Base-by-base conservation (phyloP, 2,329 filamentous ascomycete genomes). In the Colletotrichum karsti region DNA sequence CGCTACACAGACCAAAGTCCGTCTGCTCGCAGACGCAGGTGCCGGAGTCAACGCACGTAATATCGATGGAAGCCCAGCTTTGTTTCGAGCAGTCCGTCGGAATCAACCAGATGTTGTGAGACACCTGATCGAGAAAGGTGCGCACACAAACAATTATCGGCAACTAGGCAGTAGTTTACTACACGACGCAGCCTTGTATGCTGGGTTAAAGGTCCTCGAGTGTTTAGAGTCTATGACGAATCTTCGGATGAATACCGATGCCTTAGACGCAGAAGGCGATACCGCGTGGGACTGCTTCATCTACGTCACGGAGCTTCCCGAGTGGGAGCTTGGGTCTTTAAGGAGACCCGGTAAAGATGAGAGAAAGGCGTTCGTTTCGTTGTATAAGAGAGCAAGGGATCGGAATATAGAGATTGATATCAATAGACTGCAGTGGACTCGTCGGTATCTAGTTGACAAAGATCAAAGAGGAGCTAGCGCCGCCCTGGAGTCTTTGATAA, bases 11-110 rank as follows among this genome's bases (percentile, higher is more conserved):
- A 22, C 4, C 6, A 46, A 22, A 22, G 7, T 62, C 2, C 48
- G 24, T 7, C n/a, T 66, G 3, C 58, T 66, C 4, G 3, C 63
- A 5, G 35, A 46, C 0, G 63, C 63, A 5, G 63, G 57, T 0
- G 8, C 48, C 6, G 24, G 48, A 1, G 37, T 66, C 2, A 57
- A 66, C 5, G 48, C 22, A 18, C 28, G 8, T 8, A 7, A 24
- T 3, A 1, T 1, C 2, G 0, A 0, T 1, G 58, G 48, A 2
- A 5, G 1, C 1, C 24, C 48, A 1, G 35, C 63, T 9, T 30
- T 66, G 1, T 5, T n/a, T 1, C 0, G 6, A 4, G 20, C 63
- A 6, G 3, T 63, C 20, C 7, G 7, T 1, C 9, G 5, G 3
- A n/a, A 13, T 10, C 20, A 37, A 1, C 10, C 4, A 4, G 22